Percentiles rank a stretch among this genome's conserved stretches.
Conservation (phyloP, 208 protist species). For the Trypanosoma rangeli region DNA sequence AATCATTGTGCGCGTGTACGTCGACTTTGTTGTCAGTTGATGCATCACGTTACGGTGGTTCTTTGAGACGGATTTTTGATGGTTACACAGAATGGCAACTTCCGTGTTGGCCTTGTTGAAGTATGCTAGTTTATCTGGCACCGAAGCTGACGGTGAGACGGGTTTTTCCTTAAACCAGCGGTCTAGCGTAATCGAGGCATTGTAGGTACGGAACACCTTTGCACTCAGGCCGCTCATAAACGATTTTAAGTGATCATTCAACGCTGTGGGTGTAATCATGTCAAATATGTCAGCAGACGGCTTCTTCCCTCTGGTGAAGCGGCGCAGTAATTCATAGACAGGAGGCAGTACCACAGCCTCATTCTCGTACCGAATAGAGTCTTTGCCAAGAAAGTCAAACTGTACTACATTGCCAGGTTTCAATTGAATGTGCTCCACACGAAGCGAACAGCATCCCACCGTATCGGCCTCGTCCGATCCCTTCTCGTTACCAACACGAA, state of each 20-base stretch:
- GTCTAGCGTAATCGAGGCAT: constrained; percentile 98
- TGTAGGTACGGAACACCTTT: constrained; percentile 99
- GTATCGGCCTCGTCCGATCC: constrained; percentile 97
- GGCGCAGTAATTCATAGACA: constrained; percentile 92
- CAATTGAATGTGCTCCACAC: constrained; percentile 96
- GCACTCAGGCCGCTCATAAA: constrained; percentile 97
- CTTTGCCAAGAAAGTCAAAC: constrained; percentile 99
- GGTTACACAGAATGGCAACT: constrained; percentile 99
- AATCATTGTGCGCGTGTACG: constrained; percentile 78
- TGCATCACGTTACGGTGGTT: constrained; percentile 74
- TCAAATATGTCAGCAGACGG: constrained; percentile 94
- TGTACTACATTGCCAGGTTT: constrained; percentile 64
- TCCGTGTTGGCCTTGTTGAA: constrained; percentile 98
- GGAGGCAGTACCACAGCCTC: constrained; percentile 85
- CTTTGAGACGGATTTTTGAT: constrained; percentile 97
- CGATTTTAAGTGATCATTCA: constrained; percentile 97
- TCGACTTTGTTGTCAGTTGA: constrained; percentile 78
- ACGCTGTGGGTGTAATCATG: constrained; percentile 76
- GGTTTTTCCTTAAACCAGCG: constrained; percentile 93
- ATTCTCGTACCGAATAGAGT: constrained; percentile 97
- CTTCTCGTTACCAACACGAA: constrained; percentile 99
- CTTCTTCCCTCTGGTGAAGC: constrained; percentile 87
- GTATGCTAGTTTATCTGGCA: constrained; percentile 92
- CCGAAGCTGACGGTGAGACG: constrained; percentile 57
- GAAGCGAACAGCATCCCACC: constrained; percentile 98